Evolutionary conservation across 164 flowering plant genomes (phyloP), one percentile per base, ranked within the genome.

Genomic region (Nelumbo lutea): DNA sequence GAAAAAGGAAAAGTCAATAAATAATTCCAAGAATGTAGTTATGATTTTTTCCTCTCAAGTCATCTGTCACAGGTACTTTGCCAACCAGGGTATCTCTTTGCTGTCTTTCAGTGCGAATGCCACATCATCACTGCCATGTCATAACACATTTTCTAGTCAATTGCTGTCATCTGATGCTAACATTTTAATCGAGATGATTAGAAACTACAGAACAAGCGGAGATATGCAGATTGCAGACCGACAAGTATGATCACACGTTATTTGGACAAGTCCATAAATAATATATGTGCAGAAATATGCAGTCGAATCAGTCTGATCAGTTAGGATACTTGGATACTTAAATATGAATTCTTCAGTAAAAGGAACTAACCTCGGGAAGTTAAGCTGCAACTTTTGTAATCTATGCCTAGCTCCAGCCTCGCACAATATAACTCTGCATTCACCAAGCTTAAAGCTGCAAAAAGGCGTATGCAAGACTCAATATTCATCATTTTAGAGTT

Each of bases 371-470:
- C 96, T 92, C 62, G 99, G 94, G 78, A 90, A 90, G 73, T 90
- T 95, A 67, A 95, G 88, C 81, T 89, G 99, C 82, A 95, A 69
- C 72, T 92, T 95, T 73, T 92, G 99, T 83, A 90, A 61, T 75
- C 85, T 87, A 79, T 95, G 99, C 78, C 63, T 88, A 11, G 81
- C 78, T 51, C 96, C 98, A 44, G 93, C 73, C 79, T 95, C 97
- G 67, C 97, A 95, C 60, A 95, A 58, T 69, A 92, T 78, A 55
- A 92, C 82, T 77, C 94, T 83, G 82, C 87, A 81, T 72, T 92
- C 96, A 41, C 99, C 99, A 68, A 95, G 96, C 80, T 83, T 89
- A 71, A 96, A 92, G 56, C 98, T 95, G 88, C 80, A 60, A 64
- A 70, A 70, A 67, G 27, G n/a, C 27, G 14, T 3, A 53, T 9